Evolutionary conservation across 1,284 basidiomycete species (phyloP).

Genomic region (Leccinum variabile): DNA sequence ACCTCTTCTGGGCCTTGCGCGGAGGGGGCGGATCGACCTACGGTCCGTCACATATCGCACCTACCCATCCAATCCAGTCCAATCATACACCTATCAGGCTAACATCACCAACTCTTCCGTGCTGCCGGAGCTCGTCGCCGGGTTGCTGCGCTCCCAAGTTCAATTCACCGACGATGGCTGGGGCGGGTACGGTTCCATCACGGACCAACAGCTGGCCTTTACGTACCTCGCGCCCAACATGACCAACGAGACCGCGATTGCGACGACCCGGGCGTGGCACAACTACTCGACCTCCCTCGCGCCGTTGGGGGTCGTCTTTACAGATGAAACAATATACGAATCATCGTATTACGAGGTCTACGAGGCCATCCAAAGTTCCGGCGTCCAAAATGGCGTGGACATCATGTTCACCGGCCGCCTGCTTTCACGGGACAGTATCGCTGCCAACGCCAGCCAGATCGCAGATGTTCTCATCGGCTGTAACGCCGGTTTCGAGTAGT

Average conservation of each 20-base stretch:
- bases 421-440: conserved; percentile 34
- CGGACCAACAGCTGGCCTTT: conserved; percentile 16
- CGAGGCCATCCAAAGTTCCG: conserved; percentile 10
- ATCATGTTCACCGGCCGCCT: conserved; percentile 39
- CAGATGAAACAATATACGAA: conserved; percentile 7
- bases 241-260: conserved; percentile 34
- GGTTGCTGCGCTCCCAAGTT: conserved; percentile 33
- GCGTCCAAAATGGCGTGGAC: conserved; percentile 21
- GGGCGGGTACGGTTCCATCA: conserved; percentile 16
- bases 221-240: conserved; percentile 36
- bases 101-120: conserved; percentile 27
- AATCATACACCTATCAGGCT: conserved; percentile 24
- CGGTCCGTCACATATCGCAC: conserved; percentile 28
- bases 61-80: conserved; percentile 35
- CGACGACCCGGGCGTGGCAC: conserved; percentile 36
- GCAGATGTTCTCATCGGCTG: conserved; percentile 32
- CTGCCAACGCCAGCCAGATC: conserved; percentile 29
- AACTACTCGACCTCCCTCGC: conserved; percentile 21
- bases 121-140: conserved; percentile 18
- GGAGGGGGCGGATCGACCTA: conserved; percentile 47
- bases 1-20: conserved; percentile 48
- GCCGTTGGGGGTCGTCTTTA: conserved; percentile 6
- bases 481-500: conserved; percentile 17
- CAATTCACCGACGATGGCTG: conserved; percentile 35
- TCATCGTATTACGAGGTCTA: conserved; percentile 35